Percentiles rank a stretch among this genome's conserved stretches.
Evolutionary conservation across 441 rosid genomes (phyloP).

Genomic region (Gossypium davidsonii): DNA sequence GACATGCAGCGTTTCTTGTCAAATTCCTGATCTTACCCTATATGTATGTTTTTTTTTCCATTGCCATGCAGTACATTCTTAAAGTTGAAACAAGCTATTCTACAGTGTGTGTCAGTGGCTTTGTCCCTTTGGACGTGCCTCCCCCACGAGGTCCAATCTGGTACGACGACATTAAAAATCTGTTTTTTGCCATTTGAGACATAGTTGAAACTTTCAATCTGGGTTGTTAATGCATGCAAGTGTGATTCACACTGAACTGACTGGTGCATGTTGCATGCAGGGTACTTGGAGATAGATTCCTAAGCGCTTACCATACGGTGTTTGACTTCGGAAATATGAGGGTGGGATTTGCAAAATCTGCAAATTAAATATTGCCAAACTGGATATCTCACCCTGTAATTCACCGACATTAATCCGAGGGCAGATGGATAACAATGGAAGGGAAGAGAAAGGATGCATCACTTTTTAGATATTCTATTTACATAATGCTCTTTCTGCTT

Average conservation of each 20-base stretch:
- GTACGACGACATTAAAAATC: conserved; percentile 21
- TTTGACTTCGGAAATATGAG: conserved; percentile 47
- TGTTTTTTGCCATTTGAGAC: not conserved
- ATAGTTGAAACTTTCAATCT: not conserved
- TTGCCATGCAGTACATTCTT: conserved; percentile 33
- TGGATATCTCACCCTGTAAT: not conserved
- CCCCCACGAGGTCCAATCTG: conserved; percentile 42
- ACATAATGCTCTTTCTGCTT: not conserved
- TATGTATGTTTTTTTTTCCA: not conserved
- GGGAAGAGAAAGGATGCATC: not conserved
- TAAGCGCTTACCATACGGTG: conserved; percentile 59
- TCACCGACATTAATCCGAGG: not conserved
- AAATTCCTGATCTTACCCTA: not conserved
- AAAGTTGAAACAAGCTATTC: conserved; percentile 31
- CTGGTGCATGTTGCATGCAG: conserved; percentile 33
- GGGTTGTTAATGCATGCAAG: not conserved
- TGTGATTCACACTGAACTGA: not conserved
- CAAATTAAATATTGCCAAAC: conserved; percentile 10
- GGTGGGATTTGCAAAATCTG: conserved; percentile 48
- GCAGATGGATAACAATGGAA: not conserved
- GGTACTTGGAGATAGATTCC: conserved; percentile 48
- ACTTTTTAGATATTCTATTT: not conserved
- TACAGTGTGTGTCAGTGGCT: conserved; percentile 44
- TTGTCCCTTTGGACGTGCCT: conserved; percentile 39
- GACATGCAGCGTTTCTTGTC: not conserved